Evolutionary conservation across 2,329 filamentous ascomycete species (phyloP), one percentile per base, ranked within the genome.

Genomic region (Chalaropsis thielavioides): DNA sequence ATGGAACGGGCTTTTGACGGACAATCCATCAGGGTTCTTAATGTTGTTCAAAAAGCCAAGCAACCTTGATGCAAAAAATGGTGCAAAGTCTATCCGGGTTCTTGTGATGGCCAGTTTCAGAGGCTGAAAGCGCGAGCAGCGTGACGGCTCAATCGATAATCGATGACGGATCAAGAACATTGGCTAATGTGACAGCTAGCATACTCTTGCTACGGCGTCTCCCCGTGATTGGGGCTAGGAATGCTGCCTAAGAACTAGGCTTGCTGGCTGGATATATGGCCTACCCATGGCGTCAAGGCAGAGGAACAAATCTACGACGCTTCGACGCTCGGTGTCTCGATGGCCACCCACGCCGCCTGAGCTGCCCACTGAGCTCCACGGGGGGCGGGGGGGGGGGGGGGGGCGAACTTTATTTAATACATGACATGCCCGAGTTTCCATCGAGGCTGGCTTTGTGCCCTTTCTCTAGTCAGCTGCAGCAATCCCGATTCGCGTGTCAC

Each of bases 11-110:
- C 51, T 58, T 58, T 58, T 35, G 51, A 58, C 27, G 51, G 27
- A 35, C 51, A 58, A 58, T 58, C 51, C 51, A 58, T 58, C 51
- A 58, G 51, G 51, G 51, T 58, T 58, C 51, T 58, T 27, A 17
- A 38, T 27, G 31, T 22, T 58, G 51, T 58, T 58, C 51, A 58
- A 58, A 38, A 58, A 58, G 51, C 51, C 51, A 58, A 58, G 51
- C 15, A 58, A 15, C 46, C 15, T 35, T 2, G 51, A 3, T 58
- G 51, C 51, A 31, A 38, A 35, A 58, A 58, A 58, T 38, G 51
- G 51, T 58, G 51, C 51, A 58, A n/a, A 58, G 51, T 27, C 51
- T 58, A 58, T 58, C 51, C 51, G 51, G 51, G 51, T 58, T 58
- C 51, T 58, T 58, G 51, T 58, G 15, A 58, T 38, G 51, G 27